Base-by-base conservation (phyloP, 1,284 basidiomycete species). In the Apiotrichum gamsii region DNA sequence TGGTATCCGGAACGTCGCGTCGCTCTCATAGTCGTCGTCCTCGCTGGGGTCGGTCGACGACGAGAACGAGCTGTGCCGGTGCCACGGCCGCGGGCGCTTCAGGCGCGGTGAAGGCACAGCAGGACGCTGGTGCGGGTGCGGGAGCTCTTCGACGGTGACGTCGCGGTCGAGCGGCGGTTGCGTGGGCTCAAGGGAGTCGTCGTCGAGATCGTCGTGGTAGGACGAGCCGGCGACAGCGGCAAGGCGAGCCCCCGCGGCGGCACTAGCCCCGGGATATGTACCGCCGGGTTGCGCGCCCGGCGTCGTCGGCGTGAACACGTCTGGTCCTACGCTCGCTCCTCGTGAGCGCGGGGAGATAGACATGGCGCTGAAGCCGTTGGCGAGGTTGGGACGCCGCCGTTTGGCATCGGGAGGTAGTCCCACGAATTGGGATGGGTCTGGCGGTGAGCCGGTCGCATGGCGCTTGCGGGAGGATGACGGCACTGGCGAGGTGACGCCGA, bases 311-410 rank as follows among this genome's bases (percentile, higher is more conserved):
- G n/a, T n/a, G n/a, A n/a, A n/a, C n/a, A n/a, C n/a, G n/a, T n/a
- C n/a, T n/a, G n/a, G n/a, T n/a, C n/a, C n/a, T n/a, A n/a, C n/a
- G n/a, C n/a, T n/a, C n/a, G n/a, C n/a, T n/a, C n/a, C n/a, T n/a
- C n/a, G n/a, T n/a, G n/a, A n/a, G 10, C 24, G 35, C 16, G 46
- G 54, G 1, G 50, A 52, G 37, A 63, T 57, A 9, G 61, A 64
- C 37, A 69, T 54, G 29, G 61, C 52, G 11, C 56, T 56, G 47
- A 70, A 69, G 4, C 65, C 67, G 42, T 62, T 59, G 3, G 59
- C 49, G 9, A 70, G 52, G 39, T 70, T 69, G 0, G 64, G 64
- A 32, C 65, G 50, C 5, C 58, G 46, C 2, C 65, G 57, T 51
- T 70, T 70, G 13, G 34, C 16, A 3, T 54, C 47, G 18, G 31